A percentile compares a stretch with the other conserved stretches of the same genome.
phyloP scores from a whole-genome alignment of 2,329 filamentous ascomycete species.

The Leptographium lundbergii region DNA sequence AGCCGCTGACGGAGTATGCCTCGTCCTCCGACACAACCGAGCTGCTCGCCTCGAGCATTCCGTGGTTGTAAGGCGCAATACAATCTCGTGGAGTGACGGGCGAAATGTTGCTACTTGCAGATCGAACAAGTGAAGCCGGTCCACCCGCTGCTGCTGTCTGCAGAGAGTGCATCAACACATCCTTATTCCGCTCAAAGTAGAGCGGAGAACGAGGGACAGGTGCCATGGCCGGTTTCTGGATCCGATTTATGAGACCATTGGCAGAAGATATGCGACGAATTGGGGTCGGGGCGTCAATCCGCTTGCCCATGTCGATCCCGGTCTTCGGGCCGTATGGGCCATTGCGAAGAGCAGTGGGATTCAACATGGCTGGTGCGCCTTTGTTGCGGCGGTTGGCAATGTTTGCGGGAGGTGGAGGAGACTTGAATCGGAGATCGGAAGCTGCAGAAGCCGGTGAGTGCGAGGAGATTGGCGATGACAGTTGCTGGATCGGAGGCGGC shows the following conservation, averaged over 20 bases:
- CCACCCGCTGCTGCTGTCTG: conserved; percentile 17
- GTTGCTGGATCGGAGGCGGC: conserved; percentile 9
- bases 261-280: conserved; percentile 43
- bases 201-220: conserved; percentile 29
- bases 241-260: conserved; percentile 27
- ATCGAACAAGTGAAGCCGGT: conserved; percentile 24
- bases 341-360: conserved; percentile 30
- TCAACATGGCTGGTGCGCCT: conserved; percentile 35
- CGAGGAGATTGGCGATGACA: conserved; percentile 19
- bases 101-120: conserved; percentile 3
- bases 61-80: background rate
- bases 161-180: conserved; percentile 26
- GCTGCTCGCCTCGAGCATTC: background rate
- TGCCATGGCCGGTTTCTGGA: conserved; percentile 24
- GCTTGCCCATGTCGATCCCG: conserved; percentile 31
- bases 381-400: conserved; percentile 40
- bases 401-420: conserved; percentile 36
- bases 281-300: conserved; percentile 31
- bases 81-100: conserved; percentile 1
- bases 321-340: conserved; percentile 33
- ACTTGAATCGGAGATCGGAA: conserved; percentile 28
- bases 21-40: conserved; percentile 6
- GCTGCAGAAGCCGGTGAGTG: conserved; percentile 17
- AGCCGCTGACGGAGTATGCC: background rate
- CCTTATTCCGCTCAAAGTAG: conserved; percentile 31